Evolutionary conservation across 179 eudicot genomes (phyloP).

Genomic region (Silene coronaria): DNA sequence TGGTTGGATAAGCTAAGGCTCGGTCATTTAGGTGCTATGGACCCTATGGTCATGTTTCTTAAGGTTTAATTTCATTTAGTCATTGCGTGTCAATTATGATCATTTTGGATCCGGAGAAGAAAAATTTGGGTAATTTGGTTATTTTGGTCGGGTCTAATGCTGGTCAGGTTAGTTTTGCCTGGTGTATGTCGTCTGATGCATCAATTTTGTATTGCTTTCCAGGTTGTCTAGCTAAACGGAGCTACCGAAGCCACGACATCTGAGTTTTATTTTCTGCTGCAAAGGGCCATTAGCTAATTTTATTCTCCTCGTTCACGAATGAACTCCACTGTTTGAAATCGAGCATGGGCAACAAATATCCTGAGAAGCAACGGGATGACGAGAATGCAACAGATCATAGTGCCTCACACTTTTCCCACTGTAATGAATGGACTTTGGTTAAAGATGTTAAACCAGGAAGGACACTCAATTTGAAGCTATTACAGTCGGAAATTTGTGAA

Average conservation of each 20-base stretch:
- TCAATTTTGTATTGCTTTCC: constrained; percentile 13
- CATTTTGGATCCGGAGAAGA: too few relatives aligned
- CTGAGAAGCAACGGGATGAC: constrained; percentile 30
- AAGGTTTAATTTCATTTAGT: too few relatives aligned
- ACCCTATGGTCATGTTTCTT: too few relatives aligned
- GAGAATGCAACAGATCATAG: constrained; percentile 22
- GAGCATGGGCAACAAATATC: constrained; percentile 36
- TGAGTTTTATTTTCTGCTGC: too few relatives aligned
- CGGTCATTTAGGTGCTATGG: too few relatives aligned
- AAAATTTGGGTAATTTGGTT: too few relatives aligned
- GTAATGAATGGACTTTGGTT: constrained; percentile 24
- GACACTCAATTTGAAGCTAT: constrained; percentile 31
- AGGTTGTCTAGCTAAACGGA: constrained; percentile 15
- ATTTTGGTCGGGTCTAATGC: neutral
- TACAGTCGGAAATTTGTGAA: constrained; percentile 30
- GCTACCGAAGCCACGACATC: neutral
- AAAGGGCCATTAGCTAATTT: neutral
- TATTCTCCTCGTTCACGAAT: constrained; percentile 10
- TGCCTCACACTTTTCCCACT: constrained; percentile 19
- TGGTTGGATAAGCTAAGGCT: too few relatives aligned
- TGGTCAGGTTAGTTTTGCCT: neutral
- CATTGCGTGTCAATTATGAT: too few relatives aligned
- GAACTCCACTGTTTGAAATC: constrained; percentile 13
- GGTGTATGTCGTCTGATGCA: neutral
- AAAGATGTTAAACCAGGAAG: constrained; percentile 29